Evolutionary conservation across 2,329 filamentous ascomycete genomes (phyloP).

Genomic region (Colletotrichum magnum): DNA sequence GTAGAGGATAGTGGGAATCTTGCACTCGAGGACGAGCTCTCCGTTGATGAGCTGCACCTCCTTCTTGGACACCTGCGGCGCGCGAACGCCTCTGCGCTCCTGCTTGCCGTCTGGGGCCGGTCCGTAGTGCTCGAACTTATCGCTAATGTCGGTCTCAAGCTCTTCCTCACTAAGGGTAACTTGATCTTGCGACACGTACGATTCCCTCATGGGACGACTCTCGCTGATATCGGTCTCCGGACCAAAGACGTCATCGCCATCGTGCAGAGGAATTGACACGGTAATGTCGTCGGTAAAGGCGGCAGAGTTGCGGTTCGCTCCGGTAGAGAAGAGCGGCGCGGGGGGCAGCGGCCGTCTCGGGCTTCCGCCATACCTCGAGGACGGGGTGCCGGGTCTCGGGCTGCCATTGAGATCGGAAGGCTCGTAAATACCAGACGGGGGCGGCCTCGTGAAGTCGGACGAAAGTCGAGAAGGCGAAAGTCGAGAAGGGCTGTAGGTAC

Average conservation of each 20-base stretch:
- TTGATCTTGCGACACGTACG: constrained; percentile 69
- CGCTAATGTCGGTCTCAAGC: constrained; percentile 52
- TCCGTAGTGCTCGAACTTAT: constrained; percentile 85
- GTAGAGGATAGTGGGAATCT: constrained; percentile 98
- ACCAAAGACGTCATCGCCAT: constrained; percentile 82
- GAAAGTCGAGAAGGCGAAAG: constrained; percentile 61
- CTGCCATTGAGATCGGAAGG: constrained; percentile 90
- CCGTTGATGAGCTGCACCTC: constrained; percentile 98
- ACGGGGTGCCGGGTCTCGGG: constrained; percentile 90
- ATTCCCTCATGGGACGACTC: constrained; percentile 66
- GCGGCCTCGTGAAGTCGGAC: constrained; percentile 78
- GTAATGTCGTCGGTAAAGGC: constrained; percentile 77
- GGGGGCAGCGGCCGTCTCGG: constrained; percentile 89
- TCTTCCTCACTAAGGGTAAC: constrained; percentile 66
- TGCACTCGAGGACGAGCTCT: constrained; percentile 97
- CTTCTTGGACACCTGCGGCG: constrained; percentile 90
- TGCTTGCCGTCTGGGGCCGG: constrained; percentile 90
- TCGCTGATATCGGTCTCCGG: constrained; percentile 69
- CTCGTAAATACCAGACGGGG: constrained; percentile 83
- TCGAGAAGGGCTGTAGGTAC: constrained; percentile 71
- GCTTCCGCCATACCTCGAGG: constrained; percentile 89
- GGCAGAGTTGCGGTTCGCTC: constrained; percentile 60
- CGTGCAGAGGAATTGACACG: constrained; percentile 78
- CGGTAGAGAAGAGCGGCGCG: constrained; percentile 83
- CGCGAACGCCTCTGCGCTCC: constrained; percentile 86